A percentile compares a stretch with the other conserved stretches of the same genome.
phyloP scores from a whole-genome alignment of 1,139 yeast genomes.

The Suhomyces bokatorum region DNA sequence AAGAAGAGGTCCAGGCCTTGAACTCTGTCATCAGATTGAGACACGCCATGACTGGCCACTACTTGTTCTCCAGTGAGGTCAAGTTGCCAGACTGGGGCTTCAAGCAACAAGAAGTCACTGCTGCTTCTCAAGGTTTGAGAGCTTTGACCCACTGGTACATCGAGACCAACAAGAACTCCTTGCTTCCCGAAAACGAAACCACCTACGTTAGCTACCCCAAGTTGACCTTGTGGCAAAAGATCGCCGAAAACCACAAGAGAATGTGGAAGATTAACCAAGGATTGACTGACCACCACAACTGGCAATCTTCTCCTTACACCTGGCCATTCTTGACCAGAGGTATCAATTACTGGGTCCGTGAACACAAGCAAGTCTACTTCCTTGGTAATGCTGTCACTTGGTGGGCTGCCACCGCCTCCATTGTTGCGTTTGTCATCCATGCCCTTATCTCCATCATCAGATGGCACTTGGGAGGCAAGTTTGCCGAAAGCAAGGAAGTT shows the following conservation, averaged over 20 bases:
- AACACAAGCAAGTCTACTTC: conserved; percentile 77
- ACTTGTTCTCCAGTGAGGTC: conserved; percentile 80
- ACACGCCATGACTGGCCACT: conserved; percentile 89
- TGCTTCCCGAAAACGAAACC: conserved; percentile 24
- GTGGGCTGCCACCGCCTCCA: conserved; percentile 75
- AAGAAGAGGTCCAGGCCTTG: conserved; percentile 67
- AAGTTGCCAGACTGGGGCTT: conserved; percentile 96
- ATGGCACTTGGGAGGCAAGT: conserved; percentile 69
- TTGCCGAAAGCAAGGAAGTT: conserved; percentile 55
- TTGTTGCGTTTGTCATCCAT: conserved; percentile 56
- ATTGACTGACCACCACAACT: conserved; percentile 78
- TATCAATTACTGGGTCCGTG: conserved; percentile 88
- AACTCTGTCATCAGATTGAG: conserved; percentile 82
- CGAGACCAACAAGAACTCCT: conserved; percentile 65
- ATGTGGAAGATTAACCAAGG: conserved; percentile 94
- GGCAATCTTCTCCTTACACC: conserved; percentile 82
- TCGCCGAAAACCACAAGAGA: conserved; percentile 73
- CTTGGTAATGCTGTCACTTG: conserved; percentile 89
- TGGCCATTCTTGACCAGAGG: conserved; percentile 94
- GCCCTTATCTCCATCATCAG: conserved; percentile 56
- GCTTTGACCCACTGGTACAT: conserved; percentile 83
- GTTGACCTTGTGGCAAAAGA: conserved; percentile 66
- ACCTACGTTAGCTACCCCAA: conserved; percentile 56
- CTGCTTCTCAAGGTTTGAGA: conserved; percentile 79
- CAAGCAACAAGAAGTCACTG: conserved; percentile 94